Conservation (phyloP, 345 rosid genomes). For the Salix brachista region DNA sequence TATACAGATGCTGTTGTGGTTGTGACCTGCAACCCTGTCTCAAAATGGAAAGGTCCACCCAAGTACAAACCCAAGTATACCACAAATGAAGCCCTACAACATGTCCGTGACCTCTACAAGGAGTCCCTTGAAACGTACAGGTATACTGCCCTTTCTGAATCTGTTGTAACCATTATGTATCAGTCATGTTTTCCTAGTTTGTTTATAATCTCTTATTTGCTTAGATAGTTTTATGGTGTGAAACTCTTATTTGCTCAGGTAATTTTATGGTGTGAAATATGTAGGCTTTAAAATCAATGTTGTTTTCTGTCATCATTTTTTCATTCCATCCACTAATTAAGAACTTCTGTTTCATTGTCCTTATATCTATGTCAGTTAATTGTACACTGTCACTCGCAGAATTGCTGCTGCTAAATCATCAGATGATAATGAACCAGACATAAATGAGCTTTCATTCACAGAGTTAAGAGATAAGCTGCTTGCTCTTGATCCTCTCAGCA, state of each 20-base stretch:
- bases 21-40: conserved; percentile 88
- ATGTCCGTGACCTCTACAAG: conserved; percentile 62
- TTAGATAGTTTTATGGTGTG: background rate
- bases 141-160: conserved; percentile 28
- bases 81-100: conserved; percentile 64
- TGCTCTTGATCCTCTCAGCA: conserved; percentile 90
- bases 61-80: conserved; percentile 73
- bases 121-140: conserved; percentile 69
- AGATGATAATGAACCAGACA: conserved; percentile 42
- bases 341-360: background rate
- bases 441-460: conserved; percentile 71
- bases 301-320: background rate
- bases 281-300: background rate
- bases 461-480: conserved; percentile 89
- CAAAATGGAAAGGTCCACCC: conserved; percentile 85
- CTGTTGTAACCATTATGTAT: background rate
- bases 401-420: conserved; percentile 38
- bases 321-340: background rate
- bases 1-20: conserved; percentile 81
- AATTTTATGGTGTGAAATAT: background rate
- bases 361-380: conserved; percentile 10
- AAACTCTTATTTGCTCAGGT: background rate
- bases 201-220: background rate
- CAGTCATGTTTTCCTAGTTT: background rate
- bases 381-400: conserved; percentile 37